A percentile compares a stretch with the other conserved stretches of the same genome.
Conservation (phyloP, 2,329 filamentous ascomycete genomes). For the Tolypocladium paradoxum region DNA sequence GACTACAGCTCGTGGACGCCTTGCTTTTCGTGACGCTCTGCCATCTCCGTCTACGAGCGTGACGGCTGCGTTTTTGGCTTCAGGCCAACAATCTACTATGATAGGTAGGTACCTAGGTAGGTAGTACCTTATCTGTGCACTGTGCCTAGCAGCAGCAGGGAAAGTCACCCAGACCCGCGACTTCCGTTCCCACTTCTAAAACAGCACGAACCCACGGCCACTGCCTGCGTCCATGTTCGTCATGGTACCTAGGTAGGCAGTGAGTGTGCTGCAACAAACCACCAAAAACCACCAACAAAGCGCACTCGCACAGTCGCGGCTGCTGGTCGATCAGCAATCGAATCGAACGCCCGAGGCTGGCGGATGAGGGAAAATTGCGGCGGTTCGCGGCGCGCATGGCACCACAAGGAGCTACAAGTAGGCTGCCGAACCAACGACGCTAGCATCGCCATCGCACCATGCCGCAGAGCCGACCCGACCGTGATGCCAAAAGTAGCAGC, state of each 20-base stretch:
- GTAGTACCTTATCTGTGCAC: too few species aligned
- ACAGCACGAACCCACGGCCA: too few species aligned
- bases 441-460: slow-evolving; percentile 10
- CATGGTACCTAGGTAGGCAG: too few species aligned
- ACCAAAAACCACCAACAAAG: neutral
- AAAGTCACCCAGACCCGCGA: neutral
- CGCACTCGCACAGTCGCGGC: neutral
- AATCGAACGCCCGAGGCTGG: neutral
- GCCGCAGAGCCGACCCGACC: slow-evolving; percentile 8
- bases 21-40: neutral
- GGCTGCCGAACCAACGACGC: slow-evolving; percentile 9
- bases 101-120: too few species aligned
- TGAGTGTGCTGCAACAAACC: neutral
- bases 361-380: neutral
- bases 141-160: neutral
- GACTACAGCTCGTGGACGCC: neutral
- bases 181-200: neutral
- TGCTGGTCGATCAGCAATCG: neutral
- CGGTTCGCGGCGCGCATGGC: neutral
- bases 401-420: too few species aligned
- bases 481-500: neutral
- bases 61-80: neutral
- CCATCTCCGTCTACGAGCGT: neutral
- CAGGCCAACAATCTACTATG: neutral
- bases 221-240: too few species aligned